Base-by-base conservation (phyloP, 176 grass and related monocot species). In the Bonia amplexicaulis region DNA sequence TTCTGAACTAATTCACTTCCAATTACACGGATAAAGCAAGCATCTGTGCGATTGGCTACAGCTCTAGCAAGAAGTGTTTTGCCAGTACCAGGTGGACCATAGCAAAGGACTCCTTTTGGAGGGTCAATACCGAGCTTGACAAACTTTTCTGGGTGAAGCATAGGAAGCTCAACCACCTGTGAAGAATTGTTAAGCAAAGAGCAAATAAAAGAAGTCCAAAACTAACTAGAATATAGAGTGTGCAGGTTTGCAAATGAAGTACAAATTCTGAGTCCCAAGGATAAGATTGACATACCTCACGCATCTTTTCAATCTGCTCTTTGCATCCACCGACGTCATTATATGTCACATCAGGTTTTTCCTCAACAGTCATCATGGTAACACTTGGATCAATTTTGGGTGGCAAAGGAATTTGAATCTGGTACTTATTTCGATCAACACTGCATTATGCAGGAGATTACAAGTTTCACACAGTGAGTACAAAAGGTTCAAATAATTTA, bases 61-160 rank as follows among this genome's bases (percentile, higher is more conserved):
- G 95, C 95, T 89, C 95, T 94, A 44, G 95, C 95, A 72, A 97
- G 86, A 72, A 97, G 92, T 14, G 95, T 97, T 77, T 94, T 97
- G 39, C 95, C 95, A 79, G 95, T 97, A 61, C 95, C 95, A 76
- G 95, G 92, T 57, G 95, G 92, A 17, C 95, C 95, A 53, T 97
- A 97, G 84, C 95, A 97, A 83, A 97, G 86, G 4, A 97, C 95
- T 1, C 95, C 92, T 80, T 94, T 97, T 0, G 95, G 95, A 68
- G 95, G 95, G 40, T 97, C 95, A 75, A 97, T 94, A 65, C 95
- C 95, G 16, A 97, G 92, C 86, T 94, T 94, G 19, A 94, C 92
- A 86, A 97, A 97, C 82, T 97, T 97, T 73, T 97, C 95, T 29
- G 95, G 95, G 90, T 97, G 95, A 90, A 97, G 95, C 95, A 97